phyloP scores from a whole-genome alignment of 2,329 filamentous ascomycete species.

The Monosporascus sp. region DNA sequence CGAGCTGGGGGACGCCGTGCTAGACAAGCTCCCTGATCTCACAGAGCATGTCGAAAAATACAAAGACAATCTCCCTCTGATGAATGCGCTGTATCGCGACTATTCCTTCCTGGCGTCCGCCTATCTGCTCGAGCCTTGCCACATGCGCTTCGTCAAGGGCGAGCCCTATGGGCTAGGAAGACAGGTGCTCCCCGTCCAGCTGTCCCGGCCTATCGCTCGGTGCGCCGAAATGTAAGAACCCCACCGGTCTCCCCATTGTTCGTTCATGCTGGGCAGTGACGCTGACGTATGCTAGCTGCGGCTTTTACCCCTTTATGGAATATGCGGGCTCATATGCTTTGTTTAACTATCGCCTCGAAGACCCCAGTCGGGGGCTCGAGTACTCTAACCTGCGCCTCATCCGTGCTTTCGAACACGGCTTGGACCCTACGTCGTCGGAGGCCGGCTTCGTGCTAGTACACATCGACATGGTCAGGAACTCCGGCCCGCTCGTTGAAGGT shows the following conservation, averaged over 20 bases:
- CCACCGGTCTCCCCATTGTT: background rate
- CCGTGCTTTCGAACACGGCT: constrained; percentile 84
- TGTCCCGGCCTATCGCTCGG: constrained; percentile 76
- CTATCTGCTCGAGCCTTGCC: constrained; percentile 88
- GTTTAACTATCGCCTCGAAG: constrained; percentile 59
- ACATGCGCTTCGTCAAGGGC: constrained; percentile 64
- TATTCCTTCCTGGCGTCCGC: constrained; percentile 88
- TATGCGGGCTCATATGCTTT: constrained; percentile 66
- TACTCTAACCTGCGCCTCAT: constrained; percentile 74
- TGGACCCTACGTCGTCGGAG: constrained; percentile 82
- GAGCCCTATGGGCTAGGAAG: constrained; percentile 74
- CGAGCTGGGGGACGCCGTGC: constrained; percentile 68
- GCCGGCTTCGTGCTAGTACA: constrained; percentile 95
- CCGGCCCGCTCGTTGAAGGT: constrained; percentile 69
- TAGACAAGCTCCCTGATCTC: constrained; percentile 71
- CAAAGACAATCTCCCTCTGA: constrained; percentile 65
- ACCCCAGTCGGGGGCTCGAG: constrained; percentile 50
- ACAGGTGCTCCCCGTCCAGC: constrained; percentile 64
- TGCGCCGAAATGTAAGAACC: constrained; percentile 76
- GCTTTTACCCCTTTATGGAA: constrained; percentile 91
- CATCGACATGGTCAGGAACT: constrained; percentile 90
- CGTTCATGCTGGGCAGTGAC: too few relatives aligned
- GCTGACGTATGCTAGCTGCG: constrained; percentile 35
- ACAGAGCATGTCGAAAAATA: constrained; percentile 68
- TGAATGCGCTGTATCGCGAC: constrained; percentile 86